These are phyloP conservation scores for Phytophthora pinifolia DNA, from an alignment of 352 stramenopile species.

Conservation along the genomic window DNA sequence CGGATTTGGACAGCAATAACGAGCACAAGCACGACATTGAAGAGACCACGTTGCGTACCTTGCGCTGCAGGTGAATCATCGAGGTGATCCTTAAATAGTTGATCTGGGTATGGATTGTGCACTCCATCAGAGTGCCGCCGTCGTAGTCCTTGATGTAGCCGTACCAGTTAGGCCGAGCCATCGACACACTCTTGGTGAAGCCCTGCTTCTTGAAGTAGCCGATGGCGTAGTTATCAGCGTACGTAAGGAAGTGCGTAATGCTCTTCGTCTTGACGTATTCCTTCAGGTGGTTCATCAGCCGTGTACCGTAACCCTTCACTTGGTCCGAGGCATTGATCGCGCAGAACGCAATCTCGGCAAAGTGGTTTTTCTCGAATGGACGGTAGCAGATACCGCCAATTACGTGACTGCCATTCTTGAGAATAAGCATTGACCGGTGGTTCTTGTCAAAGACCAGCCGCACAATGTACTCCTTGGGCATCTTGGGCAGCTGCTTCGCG, in stretches of 20 bases:
- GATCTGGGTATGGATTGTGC: conserved; percentile 97
- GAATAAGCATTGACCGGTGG: conserved; percentile 93
- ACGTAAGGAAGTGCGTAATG: conserved; percentile 97
- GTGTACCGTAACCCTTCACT: conserved; percentile 97
- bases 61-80: conserved; percentile 94
- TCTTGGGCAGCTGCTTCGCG: conserved; percentile 97
- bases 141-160: conserved; percentile 99
- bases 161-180: conserved; percentile 90
- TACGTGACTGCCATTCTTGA: conserved; percentile 91
- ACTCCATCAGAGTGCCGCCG: conserved; percentile 99
- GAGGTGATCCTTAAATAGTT: conserved; percentile 96
- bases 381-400: conserved; percentile 99
- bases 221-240: conserved; percentile 98
- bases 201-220: conserved; percentile 99
- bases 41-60: conserved; percentile 56
- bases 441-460: conserved; percentile 97
- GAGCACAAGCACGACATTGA: neutral
- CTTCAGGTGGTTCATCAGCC: conserved; percentile 99
- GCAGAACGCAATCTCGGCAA: conserved; percentile 99
- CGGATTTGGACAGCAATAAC: too few species aligned
- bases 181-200: conserved; percentile 88
- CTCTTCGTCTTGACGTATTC: conserved; percentile 92
- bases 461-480: conserved; percentile 99
- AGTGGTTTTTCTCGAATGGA: conserved; percentile 93
- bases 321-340: conserved; percentile 97